These are phyloP conservation scores for Nemania sp. DNA, from an alignment of 2,329 filamentous ascomycete genomes.

Conservation along the genomic window DNA sequence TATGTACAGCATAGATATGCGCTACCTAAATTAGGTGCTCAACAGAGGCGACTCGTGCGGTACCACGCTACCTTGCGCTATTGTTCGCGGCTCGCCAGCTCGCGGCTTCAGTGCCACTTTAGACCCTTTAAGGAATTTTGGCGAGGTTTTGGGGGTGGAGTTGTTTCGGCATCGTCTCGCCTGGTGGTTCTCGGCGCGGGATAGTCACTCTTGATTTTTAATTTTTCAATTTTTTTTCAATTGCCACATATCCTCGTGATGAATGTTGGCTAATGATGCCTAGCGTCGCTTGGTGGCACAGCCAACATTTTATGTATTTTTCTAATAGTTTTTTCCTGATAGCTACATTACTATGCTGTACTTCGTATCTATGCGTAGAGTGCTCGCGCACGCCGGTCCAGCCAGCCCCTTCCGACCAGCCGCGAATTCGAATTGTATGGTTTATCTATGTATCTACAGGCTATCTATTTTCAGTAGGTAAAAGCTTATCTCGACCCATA, in stretches of 20 bases:
- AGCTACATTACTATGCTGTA: no score
- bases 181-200: conserved; percentile 25
- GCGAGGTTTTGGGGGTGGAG: conserved; percentile 12
- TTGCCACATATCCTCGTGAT: background rate
- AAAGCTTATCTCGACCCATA: conserved; percentile 25
- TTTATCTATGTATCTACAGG: background rate
- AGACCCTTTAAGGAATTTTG: conserved; percentile 27
- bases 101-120: background rate
- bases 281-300: background rate
- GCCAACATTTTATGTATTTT: background rate
- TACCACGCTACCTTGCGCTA: background rate
- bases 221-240: background rate
- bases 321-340: background rate
- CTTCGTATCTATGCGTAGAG: no score
- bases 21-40: background rate
- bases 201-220: background rate
- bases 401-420: background rate
- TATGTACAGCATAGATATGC: background rate
- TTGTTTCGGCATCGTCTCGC: conserved; percentile 29
- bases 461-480: conserved; percentile 22
- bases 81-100: conserved; percentile 13
- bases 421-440: conserved; percentile 7
- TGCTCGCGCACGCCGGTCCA: background rate
- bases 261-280: background rate
- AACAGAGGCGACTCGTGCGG: conserved; percentile 1